Percentiles rank a stretch among this genome's conserved stretches.
Evolutionary conservation across 129 eudicot genomes (phyloP).

Genomic region (Ambrosia trifida): DNA sequence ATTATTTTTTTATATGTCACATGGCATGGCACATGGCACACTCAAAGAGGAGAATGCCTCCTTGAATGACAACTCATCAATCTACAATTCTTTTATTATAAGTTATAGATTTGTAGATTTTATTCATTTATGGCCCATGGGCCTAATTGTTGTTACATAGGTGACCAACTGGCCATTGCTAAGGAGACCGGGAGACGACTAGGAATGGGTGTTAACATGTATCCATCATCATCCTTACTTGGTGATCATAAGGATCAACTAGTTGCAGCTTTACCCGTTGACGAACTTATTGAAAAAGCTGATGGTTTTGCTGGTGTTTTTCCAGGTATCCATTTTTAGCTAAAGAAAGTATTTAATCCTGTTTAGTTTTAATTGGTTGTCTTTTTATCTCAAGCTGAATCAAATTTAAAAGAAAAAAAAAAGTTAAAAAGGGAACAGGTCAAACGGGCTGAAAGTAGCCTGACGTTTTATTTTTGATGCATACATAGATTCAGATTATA

Average conservation of each 20-base stretch:
- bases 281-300: slow-evolving; percentile 50
- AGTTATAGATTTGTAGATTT: too few relatives aligned
- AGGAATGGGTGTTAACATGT: slow-evolving; percentile 58
- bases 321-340: slow-evolving; percentile 32
- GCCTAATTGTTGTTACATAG: slow-evolving; percentile 7
- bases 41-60: too few relatives aligned
- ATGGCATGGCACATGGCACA: too few relatives aligned
- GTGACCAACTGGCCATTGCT: slow-evolving; percentile 59
- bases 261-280: slow-evolving; percentile 42
- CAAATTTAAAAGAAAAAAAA: not conserved
- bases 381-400: not conserved
- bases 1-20: too few relatives aligned
- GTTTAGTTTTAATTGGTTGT: not conserved
- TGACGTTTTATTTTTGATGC: not conserved
- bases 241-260: slow-evolving; percentile 41
- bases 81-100: too few relatives aligned
- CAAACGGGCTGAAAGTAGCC: not conserved
- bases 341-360: not conserved
- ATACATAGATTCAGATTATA: not conserved
- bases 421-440: not conserved
- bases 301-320: slow-evolving; percentile 56
- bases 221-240: slow-evolving; percentile 50
- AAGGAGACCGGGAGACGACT: slow-evolving; percentile 56
- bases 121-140: not conserved
- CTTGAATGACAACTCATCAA: too few relatives aligned